Evolutionary conservation across 352 stramenopile genomes (phyloP), one percentile per base, ranked within the genome.

Genomic region (Pythium coloratum): DNA sequence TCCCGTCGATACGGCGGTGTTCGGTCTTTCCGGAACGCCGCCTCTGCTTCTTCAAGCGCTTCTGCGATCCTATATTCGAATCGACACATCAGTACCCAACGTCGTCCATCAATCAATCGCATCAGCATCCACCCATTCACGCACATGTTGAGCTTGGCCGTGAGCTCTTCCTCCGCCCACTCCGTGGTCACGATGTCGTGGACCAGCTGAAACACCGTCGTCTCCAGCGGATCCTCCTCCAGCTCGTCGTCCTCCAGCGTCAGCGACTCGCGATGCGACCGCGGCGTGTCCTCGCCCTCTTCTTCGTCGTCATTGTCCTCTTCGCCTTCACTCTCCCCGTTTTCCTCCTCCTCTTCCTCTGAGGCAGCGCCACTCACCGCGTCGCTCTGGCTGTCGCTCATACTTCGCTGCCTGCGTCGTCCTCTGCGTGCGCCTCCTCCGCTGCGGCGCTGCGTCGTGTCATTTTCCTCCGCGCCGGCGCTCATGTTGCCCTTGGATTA

Each of bases 131-230:
- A 7, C 26, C 57, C 8, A 28, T 34, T 54, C 5, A 80, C 82
- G 63, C 59, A 93, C 85, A 87, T 78, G 73, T 95, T 92, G 55
- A 95, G 81, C 70, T 86, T 90, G 13, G 74, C 77, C 55, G 78
- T 86, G 32, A 88, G 66, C 36, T 88, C 81, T 33, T 90, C 83
- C 36, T 91, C 84, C 16, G 71, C 70, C 59, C 88, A 72, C n/a
- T 77, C 78, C 46, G 66, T 64, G 47, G 72, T 71, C 56, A 83
- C 83, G 40, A 94, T 71, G 26, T 93, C 86, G 62, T 89, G 76
- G 20, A 78, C 80, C n/a, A 95, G 67, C 38, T 88, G 80, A 28
- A 81, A 79, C 33, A 91, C 72, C n/a, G 72, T 73, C 13, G 61
- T 76, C 61, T 95, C 86, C 24, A 90, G 62, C 16, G 83, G 72